Evolutionary conservation across 2,329 filamentous ascomycete genomes (phyloP).

Genomic region (Fusarium praegraminearum): DNA sequence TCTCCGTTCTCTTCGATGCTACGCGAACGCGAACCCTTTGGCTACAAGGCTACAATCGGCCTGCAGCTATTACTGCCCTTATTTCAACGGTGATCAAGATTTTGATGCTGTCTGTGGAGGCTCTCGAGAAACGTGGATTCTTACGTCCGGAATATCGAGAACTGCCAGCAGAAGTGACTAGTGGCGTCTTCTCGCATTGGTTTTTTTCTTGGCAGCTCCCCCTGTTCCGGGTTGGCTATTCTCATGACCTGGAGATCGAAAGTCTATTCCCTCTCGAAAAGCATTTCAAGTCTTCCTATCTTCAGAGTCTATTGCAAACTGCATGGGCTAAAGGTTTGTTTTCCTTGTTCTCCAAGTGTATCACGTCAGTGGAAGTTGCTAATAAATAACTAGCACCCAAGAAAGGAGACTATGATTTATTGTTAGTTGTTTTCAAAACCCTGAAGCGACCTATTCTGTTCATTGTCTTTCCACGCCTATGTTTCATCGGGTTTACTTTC

Average conservation of each 20-base stretch:
- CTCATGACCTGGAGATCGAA: constrained; percentile 19
- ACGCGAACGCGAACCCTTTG: constrained; percentile 32
- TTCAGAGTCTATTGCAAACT: constrained; percentile 21
- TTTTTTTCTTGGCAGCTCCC: constrained; percentile 37
- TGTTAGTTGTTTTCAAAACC: constrained; percentile 17
- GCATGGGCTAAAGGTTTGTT: constrained; percentile 24
- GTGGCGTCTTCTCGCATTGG: constrained; percentile 31
- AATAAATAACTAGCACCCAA: constrained; percentile 7
- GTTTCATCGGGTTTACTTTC: constrained; percentile 39
- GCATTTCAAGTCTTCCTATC: constrained; percentile 32
- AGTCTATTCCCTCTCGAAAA: constrained; percentile 26
- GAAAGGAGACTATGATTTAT: constrained; percentile 7
- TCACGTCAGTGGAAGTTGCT: background rate
- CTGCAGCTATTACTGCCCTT: constrained; percentile 12
- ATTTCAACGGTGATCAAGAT: constrained; percentile 28
- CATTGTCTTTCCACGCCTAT: constrained; percentile 29
- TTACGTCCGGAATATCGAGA: constrained; percentile 21
- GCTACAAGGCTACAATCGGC: constrained; percentile 31
- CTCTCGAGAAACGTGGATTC: constrained; percentile 27
- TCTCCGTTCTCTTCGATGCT: constrained; percentile 31
- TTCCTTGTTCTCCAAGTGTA: background rate
- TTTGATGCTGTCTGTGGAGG: constrained; percentile 17
- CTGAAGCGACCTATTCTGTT: constrained; percentile 20
- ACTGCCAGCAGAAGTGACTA: constrained; percentile 19
- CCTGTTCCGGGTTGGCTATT: constrained; percentile 32